Evolutionary conservation across 495 filamentous ascomycete species (phyloP), one percentile per base, ranked within the genome.

Genomic region (Lophiotrema nucula): DNA sequence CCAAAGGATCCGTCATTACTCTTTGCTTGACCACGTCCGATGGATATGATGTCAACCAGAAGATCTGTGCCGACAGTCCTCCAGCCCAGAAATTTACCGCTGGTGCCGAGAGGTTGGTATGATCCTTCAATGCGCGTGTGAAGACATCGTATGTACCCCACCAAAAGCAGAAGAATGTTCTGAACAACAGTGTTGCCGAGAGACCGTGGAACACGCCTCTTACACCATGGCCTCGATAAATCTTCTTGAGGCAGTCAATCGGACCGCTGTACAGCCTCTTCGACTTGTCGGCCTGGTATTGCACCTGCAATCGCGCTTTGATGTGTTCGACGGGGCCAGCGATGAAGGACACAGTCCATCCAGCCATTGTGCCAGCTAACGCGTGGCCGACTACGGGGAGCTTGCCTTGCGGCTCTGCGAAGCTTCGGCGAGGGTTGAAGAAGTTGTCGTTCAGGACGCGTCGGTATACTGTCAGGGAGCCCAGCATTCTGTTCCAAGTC

Each of bases 51-150:
- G 86, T 88, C 2, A 95, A 66, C 93, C 93, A 98, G 74, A 96
- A 98, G 33, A 95, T 73, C 76, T 97, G 92, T 0, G 93, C 92
- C 27, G 84, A 88, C 47, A 97, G 76, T 1, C 93, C 93, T 12
- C 93, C 93, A 0, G 93, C 93, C 93, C 91, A 97, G 77, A 98
- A 98, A 67, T 97, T 97, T 61, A 97, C 79, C 1, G 83, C 82
- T 5, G 92, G 89, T 0, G 84, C 81, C 18, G 87, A 88, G 53
- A 95, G 74, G n/a, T 45, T 73, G 15, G 90, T 96, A 44, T 82
- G 74, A 21, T 81, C 71, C 35, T 78, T 71, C 67, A 98, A 74
- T 54, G 79, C 69, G 18, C 83, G 76, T 15, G 88, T 88, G 53
- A 97, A 77, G 18, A 96, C 48, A 60, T 95, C 92, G 73, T 98